Conservation (phyloP, 371 early-diverging fungal species). For the Mucor lusitanicus region DNA sequence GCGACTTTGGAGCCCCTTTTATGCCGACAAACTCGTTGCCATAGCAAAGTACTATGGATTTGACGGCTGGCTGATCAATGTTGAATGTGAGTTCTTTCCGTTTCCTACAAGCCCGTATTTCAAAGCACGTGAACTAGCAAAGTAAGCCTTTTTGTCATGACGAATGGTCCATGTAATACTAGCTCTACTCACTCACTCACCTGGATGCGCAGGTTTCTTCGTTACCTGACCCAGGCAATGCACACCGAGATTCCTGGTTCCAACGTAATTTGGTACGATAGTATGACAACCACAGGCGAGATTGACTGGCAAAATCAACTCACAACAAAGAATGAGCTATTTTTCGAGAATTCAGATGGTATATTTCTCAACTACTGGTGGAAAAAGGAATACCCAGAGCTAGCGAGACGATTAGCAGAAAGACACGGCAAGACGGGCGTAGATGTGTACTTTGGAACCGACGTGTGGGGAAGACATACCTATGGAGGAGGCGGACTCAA, state of each 20-base stretch:
- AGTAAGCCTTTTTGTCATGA: too few relatives aligned
- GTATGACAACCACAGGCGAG: constrained; percentile 47
- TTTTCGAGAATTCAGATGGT: constrained; percentile 58
- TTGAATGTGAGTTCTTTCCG: constrained; percentile 53
- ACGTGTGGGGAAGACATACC: constrained; percentile 68
- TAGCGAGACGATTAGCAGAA: constrained; percentile 35
- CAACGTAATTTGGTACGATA: constrained; percentile 63
- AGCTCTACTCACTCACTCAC: too few relatives aligned
- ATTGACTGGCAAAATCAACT: constrained; percentile 65
- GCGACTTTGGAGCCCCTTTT: constrained; percentile 35
- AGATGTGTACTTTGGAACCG: constrained; percentile 65
- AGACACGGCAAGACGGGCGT: constrained; percentile 23
- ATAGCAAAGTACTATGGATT: constrained; percentile 64
- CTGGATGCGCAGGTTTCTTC: constrained; percentile 32
- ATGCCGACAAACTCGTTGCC: constrained; percentile 63
- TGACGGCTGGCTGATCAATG: constrained; percentile 73
- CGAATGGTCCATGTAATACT: too few relatives aligned
- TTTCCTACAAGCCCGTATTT: constrained; percentile 19
- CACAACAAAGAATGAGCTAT: constrained; percentile 42
- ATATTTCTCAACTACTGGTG: constrained; percentile 72
- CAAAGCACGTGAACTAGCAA: constrained; percentile 34
- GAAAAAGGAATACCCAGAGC: constrained; percentile 39
- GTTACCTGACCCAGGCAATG: constrained; percentile 46
- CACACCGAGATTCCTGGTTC: constrained; percentile 53
- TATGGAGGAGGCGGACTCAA: constrained; percentile 66